Conservation (phyloP, 108 stramenopile genomes). For the Skeletonema marinoi region DNA sequence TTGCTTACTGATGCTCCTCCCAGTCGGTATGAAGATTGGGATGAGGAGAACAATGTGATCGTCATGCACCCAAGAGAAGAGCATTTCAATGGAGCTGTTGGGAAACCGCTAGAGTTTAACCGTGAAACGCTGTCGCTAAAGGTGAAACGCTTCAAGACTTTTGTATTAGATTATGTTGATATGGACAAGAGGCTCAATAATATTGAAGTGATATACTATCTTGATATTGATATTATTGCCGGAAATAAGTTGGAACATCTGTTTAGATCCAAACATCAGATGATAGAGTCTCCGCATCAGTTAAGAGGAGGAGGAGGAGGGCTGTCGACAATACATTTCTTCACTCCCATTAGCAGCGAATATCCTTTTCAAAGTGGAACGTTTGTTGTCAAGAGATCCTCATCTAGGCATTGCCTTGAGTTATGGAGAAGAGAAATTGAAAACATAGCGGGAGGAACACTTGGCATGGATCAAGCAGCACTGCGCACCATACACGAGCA, state of each 20-base stretch:
- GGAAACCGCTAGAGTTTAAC: slow-evolving; percentile 24
- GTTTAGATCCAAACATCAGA: slow-evolving; percentile 19
- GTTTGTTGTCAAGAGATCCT: slow-evolving; percentile 30
- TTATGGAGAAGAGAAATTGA: slow-evolving; percentile 40
- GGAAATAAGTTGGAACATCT: slow-evolving; percentile 28
- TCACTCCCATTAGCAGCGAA: slow-evolving; percentile 30
- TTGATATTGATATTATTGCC: slow-evolving; percentile 59
- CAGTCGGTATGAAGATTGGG: slow-evolving; percentile 43
- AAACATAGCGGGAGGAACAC: slow-evolving; percentile 14
- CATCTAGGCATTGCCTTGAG: slow-evolving; percentile 38
- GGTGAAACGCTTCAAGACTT: slow-evolving; percentile 57
- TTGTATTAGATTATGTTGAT: slow-evolving; percentile 48
- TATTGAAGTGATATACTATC: slow-evolving; percentile 47
- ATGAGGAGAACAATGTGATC: slow-evolving; percentile 34
- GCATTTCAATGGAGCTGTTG: slow-evolving; percentile 41
- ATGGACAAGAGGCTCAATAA: slow-evolving; percentile 35
- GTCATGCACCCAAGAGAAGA: slow-evolving; percentile 46
- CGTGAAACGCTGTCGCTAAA: slow-evolving; percentile 36
- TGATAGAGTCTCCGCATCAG: neutral
- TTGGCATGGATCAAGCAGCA: slow-evolving; percentile 44
- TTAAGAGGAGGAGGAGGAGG: neutral
- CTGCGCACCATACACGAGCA: slow-evolving; percentile 34
- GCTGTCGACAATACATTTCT: slow-evolving; percentile 32
- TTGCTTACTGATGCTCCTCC: slow-evolving; percentile 51
- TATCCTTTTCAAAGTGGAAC: slow-evolving; percentile 44